Evolutionary conservation across 441 rosid species (phyloP).

Genomic region (Pelargonium fulgidum): DNA sequence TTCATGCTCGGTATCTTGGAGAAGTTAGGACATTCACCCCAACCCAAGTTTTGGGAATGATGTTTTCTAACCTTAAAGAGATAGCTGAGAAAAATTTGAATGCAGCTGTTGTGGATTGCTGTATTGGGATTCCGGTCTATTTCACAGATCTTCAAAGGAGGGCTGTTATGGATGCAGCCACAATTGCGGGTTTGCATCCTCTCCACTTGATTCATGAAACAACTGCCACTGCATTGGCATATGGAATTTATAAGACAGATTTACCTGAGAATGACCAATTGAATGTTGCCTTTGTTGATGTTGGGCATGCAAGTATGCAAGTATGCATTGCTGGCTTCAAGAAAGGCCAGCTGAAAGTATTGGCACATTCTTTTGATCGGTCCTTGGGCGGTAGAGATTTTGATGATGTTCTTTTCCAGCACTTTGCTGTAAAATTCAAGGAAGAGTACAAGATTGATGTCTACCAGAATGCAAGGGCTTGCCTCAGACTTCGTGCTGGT

Average conservation of each 20-base stretch:
- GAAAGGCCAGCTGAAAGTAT: conserved; percentile 72
- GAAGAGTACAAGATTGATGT: conserved; percentile 90
- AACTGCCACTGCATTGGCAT: conserved; percentile 90
- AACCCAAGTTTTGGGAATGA: conserved; percentile 86
- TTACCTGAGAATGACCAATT: conserved; percentile 74
- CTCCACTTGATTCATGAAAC: conserved; percentile 82
- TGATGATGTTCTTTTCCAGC: conserved; percentile 74
- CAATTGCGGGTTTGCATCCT: conserved; percentile 89
- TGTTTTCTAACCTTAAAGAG: conserved; percentile 66
- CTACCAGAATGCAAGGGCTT: conserved; percentile 76
- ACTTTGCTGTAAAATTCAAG: conserved; percentile 75
- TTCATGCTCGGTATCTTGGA: conserved; percentile 74
- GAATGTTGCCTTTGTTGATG: conserved; percentile 86
- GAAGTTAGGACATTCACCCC: conserved; percentile 74
- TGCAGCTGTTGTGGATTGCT: conserved; percentile 87
- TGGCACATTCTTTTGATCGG: conserved; percentile 72
- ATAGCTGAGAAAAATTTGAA: conserved; percentile 83
- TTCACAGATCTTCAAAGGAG: conserved; percentile 91
- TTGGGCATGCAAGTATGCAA: conserved; percentile 93
- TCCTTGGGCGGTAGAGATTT: conserved; percentile 91
- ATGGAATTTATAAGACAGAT: conserved; percentile 95
- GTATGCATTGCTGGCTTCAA: conserved; percentile 87
- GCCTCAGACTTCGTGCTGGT: conserved; percentile 69
- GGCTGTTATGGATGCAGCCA: conserved; percentile 90
- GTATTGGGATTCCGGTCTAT: conserved; percentile 91